Base-by-base conservation (phyloP, 345 rosid species). In the Bruguiera gymnorhiza region DNA sequence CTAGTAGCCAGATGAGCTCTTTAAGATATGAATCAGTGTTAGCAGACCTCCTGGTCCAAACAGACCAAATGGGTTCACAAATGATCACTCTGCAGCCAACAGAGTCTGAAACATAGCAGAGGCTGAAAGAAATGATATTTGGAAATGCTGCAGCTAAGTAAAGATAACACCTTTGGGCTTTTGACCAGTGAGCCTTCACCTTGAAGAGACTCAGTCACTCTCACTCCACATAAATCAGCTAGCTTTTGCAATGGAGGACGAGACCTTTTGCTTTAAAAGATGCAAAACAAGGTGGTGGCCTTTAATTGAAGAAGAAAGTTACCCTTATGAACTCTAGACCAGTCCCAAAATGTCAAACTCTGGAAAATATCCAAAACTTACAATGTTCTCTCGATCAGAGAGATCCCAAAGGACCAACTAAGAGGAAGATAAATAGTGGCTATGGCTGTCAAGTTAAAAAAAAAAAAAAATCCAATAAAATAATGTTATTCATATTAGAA, bases 221-320 rank as follows among this genome's bases (percentile, higher is more conserved):
- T 71, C 68, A 23, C 62, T 26, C 56, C 21, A 8, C 56, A 69
- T 68, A 80, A 71, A 79, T 66, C 81, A 65, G 67, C 4, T 36
- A 29, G 55, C 83, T 80, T 86, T 72, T 59, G 76, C 53, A 75
- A 72, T 62, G 70, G 77, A 70, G 70, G 61, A 63, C 24, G 59
- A 59, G 68, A 63, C 72, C 66, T 81, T 78, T 72, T 65, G 80
- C 86, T 75, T 85, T 55, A 83, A 87, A 87, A 83, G 85, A 82
- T 60, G 86, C n/a, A 74, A 68, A 77, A 77, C 67, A 63, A 84
- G 83, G 69, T 71, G 77, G 84, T 82, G 88, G 79, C 79, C 78
- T 77, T 76, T 66, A 80, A 68, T 62, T 58, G 83, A 74, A 67
- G 73, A 76, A 78, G 72, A 74, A 81, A 79, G 82, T 65, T 67